Evolutionary conservation across 169 alveolate species (phyloP), one percentile per base, ranked within the genome.

Genomic region (Miamiensis avidus): DNA sequence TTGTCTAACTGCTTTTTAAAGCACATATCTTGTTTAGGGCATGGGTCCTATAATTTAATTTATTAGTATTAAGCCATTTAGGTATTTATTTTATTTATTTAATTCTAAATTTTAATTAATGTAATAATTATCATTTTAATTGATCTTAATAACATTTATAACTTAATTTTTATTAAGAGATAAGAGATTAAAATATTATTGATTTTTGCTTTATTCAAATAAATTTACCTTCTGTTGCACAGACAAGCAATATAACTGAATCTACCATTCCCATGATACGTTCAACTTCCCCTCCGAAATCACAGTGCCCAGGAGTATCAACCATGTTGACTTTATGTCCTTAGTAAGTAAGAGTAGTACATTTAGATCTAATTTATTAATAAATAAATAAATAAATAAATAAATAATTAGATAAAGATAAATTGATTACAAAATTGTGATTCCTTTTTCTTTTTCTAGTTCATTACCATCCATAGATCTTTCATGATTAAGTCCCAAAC

Each of bases 241-340:
- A 99, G 27, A 99, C 99, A 31, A 99, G 97, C 32, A 98, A 94
- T 74, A 98, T 96, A 32, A 98, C 99, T 64, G 99, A 99, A 91
- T 99, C 99, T 31, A 98, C 99, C 95, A 99, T 96, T 87, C 93
- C 89, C 95, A 99, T 93, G 81, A 98, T 98, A 34, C 99, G 93
- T 88, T 98, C 99, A 25, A 99, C 99, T 88, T 99, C 99, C 30
- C 99, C 99, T 28, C 99, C 99, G 89, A 98, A 99, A 91, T 99
- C 99, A 27, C 99, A 96, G 93, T 98, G 99, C 31, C 99, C 99
- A 75, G 98, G 97, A 25, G 97, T 92, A 88, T 95, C 97, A 29
- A 95, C 96, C 49, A 95, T 89, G 84, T 95, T 94, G 49, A 94
- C 49, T 95, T 99, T 73, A 97, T 96, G 86, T 77, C 97, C 98